These are phyloP conservation scores for Phytophthora cactorum DNA, from an alignment of 352 stramenopile species.

Conservation along the genomic window DNA sequence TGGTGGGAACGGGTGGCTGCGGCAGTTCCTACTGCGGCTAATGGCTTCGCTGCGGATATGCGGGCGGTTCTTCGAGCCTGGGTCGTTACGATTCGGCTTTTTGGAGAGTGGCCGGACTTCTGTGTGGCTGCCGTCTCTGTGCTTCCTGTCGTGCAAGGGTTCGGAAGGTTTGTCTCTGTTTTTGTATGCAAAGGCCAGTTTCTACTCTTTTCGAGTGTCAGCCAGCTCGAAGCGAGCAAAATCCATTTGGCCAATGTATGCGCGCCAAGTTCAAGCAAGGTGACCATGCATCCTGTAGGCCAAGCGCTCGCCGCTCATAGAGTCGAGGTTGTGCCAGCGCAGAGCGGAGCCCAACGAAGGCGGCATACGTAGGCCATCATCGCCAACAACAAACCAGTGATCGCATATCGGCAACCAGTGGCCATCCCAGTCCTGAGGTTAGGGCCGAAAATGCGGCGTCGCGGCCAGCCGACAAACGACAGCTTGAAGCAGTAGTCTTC, in stretches of 20 bases:
- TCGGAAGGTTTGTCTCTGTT: slow-evolving; percentile 20
- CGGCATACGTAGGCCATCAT: not conserved
- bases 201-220: slow-evolving; percentile 18
- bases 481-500: slow-evolving; percentile 3
- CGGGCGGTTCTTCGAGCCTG: slow-evolving; percentile 4
- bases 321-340: not conserved
- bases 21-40: slow-evolving; percentile 7
- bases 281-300: not conserved
- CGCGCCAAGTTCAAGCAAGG: slow-evolving; percentile 31
- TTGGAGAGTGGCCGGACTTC: slow-evolving; percentile 18
- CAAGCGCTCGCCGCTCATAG: not conserved
- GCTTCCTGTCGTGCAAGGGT: slow-evolving; percentile 21
- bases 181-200: slow-evolving; percentile 38
- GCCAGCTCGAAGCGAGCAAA: slow-evolving; percentile 27
- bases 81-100: slow-evolving; percentile 37
- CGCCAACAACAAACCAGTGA: not conserved
- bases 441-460: slow-evolving; percentile 10
- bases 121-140: slow-evolving; percentile 30
- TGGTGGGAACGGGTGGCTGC: slow-evolving; percentile 27
- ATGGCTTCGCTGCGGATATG: slow-evolving; percentile 9
- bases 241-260: slow-evolving; percentile 29
- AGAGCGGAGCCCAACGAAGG: not conserved
- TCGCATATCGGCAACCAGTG: slow-evolving; percentile 12
- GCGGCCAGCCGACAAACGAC: not conserved
- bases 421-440: slow-evolving; percentile 13